These are phyloP conservation scores for Colletotrichum ledebouriae DNA, from an alignment of 2,329 filamentous ascomycete species.

Conservation along the genomic window DNA sequence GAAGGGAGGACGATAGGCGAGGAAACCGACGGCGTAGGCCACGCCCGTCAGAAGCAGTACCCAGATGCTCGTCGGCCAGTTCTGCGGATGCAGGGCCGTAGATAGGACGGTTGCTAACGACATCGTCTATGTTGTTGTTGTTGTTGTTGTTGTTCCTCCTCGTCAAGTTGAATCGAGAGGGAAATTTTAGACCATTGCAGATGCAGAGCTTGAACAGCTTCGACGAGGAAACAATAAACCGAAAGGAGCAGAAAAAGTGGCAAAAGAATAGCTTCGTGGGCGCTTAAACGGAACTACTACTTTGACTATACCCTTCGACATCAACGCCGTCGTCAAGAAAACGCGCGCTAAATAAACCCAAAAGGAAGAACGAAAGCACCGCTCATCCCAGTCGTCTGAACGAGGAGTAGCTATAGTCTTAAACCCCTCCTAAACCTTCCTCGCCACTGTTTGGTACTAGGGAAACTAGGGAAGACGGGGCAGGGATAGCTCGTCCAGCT, in stretches of 20 bases:
- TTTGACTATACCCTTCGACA: no score
- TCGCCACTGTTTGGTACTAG: not conserved
- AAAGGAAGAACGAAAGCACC: no score
- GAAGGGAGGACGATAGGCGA: conserved; percentile 44
- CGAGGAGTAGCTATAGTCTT: no score
- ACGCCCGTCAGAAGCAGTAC: conserved; percentile 41
- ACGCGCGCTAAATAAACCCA: no score
- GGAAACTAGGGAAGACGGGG: not conserved
- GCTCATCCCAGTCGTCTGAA: no score
- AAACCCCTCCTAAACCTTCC: no score
- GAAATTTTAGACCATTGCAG: no score
- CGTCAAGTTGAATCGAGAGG: not conserved
- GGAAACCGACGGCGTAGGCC: conserved; percentile 35
- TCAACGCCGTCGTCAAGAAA: no score
- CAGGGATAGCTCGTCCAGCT: no score
- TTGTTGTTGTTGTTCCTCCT: not conserved
- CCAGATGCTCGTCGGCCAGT: conserved; percentile 44
- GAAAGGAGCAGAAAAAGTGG: not conserved
- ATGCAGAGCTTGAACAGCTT: not conserved
- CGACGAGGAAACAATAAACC: not conserved
- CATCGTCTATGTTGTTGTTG: conserved; percentile 3
- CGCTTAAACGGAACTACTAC: no score
- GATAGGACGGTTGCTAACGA: conserved; percentile 2
- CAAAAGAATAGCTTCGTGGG: not conserved
- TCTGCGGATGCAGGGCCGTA: conserved; percentile 30